A percentile compares a stretch with the other conserved stretches of the same genome.
Conservation (phyloP, 148 eudicot genomes). For the Arctostaphylos glauca region DNA sequence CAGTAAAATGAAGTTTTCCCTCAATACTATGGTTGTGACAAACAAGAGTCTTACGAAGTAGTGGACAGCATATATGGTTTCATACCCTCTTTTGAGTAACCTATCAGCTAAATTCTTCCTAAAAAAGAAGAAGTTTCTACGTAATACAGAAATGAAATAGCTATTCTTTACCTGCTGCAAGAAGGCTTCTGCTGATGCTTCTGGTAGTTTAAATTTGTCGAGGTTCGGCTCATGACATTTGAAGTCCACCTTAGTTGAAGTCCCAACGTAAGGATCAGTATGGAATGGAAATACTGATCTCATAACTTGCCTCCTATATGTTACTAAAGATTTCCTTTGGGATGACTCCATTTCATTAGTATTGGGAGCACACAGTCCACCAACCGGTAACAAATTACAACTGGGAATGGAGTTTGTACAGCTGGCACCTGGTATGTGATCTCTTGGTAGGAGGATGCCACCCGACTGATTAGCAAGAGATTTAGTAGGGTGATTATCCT, state of each 20-base stretch:
- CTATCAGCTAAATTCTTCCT: no score
- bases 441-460: constrained; percentile 25
- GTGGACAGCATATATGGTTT: no score
- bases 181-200: constrained; percentile 33
- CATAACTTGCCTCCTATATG: constrained; percentile 36
- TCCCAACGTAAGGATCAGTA: constrained; percentile 35
- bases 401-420: constrained; percentile 24
- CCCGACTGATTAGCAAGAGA: constrained; percentile 24
- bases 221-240: constrained; percentile 31
- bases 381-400: constrained; percentile 48
- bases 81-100: no score
- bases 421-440: constrained; percentile 28
- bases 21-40: no score
- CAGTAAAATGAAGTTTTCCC: no score
- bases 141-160: not conserved
- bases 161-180: constrained; percentile 35
- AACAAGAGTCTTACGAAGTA: no score
- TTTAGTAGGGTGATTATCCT: constrained; percentile 33
- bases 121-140: no score
- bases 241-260: constrained; percentile 32
- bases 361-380: constrained; percentile 95
- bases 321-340: constrained; percentile 44
- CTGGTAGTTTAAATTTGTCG: constrained; percentile 38
- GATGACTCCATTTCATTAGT: constrained; percentile 49
- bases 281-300: constrained; percentile 47